phyloP scores from a whole-genome alignment of 176 grass and related monocot genomes.

The bread wheat (Triticum aestivum) region DNA sequence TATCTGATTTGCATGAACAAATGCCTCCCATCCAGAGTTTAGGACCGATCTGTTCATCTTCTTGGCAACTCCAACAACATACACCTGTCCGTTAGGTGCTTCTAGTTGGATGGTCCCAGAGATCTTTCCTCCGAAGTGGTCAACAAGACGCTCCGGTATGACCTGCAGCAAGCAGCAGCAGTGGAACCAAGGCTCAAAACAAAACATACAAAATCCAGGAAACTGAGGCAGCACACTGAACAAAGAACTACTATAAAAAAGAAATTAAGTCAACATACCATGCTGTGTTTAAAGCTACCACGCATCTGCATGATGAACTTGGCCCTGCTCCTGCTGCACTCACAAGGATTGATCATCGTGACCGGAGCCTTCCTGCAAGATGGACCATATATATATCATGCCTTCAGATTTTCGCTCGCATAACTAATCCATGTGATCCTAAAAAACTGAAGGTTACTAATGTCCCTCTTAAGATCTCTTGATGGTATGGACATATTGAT shows the following conservation, averaged over 20 bases:
- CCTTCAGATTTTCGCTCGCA: neutral
- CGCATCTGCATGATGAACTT: neutral
- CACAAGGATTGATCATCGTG: neutral
- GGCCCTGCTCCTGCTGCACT: neutral
- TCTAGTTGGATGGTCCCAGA: neutral
- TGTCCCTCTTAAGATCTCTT: too few species aligned
- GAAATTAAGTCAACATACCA: neutral
- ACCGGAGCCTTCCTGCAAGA: too few species aligned
- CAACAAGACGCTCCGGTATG: neutral
- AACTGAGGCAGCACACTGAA: neutral
- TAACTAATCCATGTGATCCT: neutral
- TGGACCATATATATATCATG: neutral
- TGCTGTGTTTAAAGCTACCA: neutral
- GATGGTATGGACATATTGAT: too few species aligned
- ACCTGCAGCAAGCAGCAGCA: neutral
- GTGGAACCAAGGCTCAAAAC: neutral
- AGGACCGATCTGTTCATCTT: neutral
- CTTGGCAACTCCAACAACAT: neutral
- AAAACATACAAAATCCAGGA: neutral
- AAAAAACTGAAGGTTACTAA: neutral
- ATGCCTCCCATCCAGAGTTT: neutral
- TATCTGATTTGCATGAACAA: neutral
- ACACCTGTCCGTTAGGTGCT: neutral
- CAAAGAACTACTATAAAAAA: too few species aligned
- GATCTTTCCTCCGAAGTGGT: neutral